Percentiles rank a stretch among this genome's conserved stretches.
Conservation (phyloP, 345 rosid genomes). For the Eucalyptus grandis region DNA sequence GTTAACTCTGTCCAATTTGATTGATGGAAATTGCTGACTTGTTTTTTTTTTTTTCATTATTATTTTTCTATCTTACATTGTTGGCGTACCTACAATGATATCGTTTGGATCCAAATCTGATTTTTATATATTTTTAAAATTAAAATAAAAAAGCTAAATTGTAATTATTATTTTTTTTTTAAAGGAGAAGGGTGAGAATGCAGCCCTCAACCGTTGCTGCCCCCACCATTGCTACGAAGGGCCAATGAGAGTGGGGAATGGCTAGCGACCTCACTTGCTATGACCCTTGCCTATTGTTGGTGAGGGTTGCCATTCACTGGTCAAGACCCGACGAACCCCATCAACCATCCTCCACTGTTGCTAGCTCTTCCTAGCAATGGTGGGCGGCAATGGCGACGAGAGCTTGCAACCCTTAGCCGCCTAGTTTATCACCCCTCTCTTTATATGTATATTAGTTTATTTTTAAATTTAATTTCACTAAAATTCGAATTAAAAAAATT, state of each 20-base stretch:
- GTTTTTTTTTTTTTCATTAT: background rate
- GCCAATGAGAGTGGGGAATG: background rate
- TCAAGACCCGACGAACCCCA: background rate
- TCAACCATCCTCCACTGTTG: background rate
- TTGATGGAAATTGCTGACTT: rapidly evolving
- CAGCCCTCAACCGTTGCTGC: background rate
- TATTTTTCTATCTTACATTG: background rate
- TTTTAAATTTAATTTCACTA: too few species aligned
- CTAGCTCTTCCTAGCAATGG: background rate
- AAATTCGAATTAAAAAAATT: too few species aligned
- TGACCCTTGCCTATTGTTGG: background rate
- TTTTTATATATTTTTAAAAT: too few species aligned
- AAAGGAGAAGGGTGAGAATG: background rate
- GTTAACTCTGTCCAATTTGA: background rate
- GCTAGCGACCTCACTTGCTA: background rate
- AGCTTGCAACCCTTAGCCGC: background rate
- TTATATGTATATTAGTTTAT: too few species aligned
- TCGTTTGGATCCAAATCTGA: background rate
- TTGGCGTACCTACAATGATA: too few species aligned
- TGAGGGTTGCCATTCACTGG: background rate
- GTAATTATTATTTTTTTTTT: too few species aligned
- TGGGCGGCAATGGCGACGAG: rapidly evolving
- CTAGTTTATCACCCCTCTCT: background rate
- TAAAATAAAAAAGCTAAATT: too few species aligned
- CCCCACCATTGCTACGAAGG: background rate